These are phyloP conservation scores for Ziziphus jujuba DNA, from an alignment of 306 rosid genomes.

Conservation along the genomic window DNA sequence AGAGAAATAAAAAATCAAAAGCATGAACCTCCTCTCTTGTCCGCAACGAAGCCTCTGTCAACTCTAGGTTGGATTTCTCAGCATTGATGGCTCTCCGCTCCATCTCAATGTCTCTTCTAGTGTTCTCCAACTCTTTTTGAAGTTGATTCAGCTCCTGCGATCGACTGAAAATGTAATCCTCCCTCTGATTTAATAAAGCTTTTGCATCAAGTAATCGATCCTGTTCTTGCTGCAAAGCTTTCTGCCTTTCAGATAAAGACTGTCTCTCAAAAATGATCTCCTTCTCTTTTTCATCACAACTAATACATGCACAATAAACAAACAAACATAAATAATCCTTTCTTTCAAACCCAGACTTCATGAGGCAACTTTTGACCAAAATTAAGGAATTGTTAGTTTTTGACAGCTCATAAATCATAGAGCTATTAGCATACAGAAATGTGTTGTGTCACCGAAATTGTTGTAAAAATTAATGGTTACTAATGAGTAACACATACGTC, in stretches of 20 bases:
- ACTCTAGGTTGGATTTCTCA: slow-evolving; percentile 59
- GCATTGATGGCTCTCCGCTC: slow-evolving; percentile 55
- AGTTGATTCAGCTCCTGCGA: slow-evolving; percentile 69
- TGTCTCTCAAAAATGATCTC: slow-evolving; percentile 76
- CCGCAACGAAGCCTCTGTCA: slow-evolving; percentile 50
- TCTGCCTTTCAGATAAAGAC: slow-evolving; percentile 78
- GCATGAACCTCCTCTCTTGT: slow-evolving; percentile 69
- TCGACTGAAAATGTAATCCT: slow-evolving; percentile 55
- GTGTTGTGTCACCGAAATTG: neutral
- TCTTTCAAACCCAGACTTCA: slow-evolving; percentile 17
- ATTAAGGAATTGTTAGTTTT: neutral
- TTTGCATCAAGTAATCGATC: slow-evolving; percentile 86
- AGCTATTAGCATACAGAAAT: neutral
- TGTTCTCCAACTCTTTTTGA: slow-evolving; percentile 70
- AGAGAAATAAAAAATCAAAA: slow-evolving; percentile 22
- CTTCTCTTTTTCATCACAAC: slow-evolving; percentile 87
- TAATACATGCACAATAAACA: slow-evolving; percentile 19
- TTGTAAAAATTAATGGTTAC: neutral
- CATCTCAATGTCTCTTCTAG: slow-evolving; percentile 47
- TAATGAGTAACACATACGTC: neutral
- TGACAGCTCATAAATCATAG: neutral
- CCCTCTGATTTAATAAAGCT: slow-evolving; percentile 77
- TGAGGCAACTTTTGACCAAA: neutral
- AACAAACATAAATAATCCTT: slow-evolving; percentile 5
- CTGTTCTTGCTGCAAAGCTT: slow-evolving; percentile 74